Conservation (phyloP, 2,329 filamentous ascomycete genomes). For the Aureobasidium lini region DNA sequence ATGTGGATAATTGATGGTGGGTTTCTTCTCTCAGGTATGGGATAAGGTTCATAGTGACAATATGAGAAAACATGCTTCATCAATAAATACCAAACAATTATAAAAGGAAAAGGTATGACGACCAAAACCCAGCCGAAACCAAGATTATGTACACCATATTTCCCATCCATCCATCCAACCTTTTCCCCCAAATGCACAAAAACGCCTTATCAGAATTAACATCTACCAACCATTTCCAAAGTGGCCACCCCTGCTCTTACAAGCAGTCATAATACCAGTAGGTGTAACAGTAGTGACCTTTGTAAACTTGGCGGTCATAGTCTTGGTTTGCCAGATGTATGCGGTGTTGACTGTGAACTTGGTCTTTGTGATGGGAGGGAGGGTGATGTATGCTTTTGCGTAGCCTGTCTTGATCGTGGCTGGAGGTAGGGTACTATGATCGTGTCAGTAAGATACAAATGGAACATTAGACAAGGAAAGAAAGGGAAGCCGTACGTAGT, state of each 20-base stretch:
- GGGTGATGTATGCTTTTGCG: conserved; percentile 27
- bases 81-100: neutral
- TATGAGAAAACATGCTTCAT: neutral
- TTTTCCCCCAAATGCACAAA: too few relatives aligned
- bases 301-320: conserved; percentile 26
- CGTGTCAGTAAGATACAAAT: neutral
- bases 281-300: conserved; percentile 30
- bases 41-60: neutral
- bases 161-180: too few relatives aligned
- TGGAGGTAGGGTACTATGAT: conserved; percentile 28
- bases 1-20: too few relatives aligned
- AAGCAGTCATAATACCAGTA: conserved; percentile 27
- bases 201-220: too few relatives aligned
- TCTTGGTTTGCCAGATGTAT: conserved; percentile 26
- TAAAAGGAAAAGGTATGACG: neutral
- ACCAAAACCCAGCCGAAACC: too few relatives aligned
- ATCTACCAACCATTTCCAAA: conserved; percentile 15
- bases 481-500: neutral
- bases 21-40: too few relatives aligned
- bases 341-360: conserved; percentile 21
- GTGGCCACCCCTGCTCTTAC: conserved; percentile 29
- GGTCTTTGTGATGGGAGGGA: conserved; percentile 31
- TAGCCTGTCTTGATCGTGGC: conserved; percentile 30
- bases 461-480: neutral
- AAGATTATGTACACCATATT: too few relatives aligned